Conservation (phyloP, 768 basidiomycete genomes). For the Cyclocybe aegerita region DNA sequence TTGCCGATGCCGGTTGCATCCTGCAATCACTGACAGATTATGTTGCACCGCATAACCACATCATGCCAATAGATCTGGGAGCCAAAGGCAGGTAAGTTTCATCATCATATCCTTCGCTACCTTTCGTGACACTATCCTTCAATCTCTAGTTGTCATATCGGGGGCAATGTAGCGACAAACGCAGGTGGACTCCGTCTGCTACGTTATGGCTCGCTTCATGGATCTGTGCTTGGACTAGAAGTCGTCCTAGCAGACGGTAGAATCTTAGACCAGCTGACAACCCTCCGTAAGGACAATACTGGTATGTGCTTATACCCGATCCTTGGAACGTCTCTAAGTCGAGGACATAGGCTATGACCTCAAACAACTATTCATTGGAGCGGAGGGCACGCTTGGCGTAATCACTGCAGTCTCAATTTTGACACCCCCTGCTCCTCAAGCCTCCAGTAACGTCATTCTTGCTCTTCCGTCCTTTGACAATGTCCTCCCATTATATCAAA, state of each 20-base stretch:
- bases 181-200: conserved; percentile 95
- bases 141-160: conserved; percentile 83
- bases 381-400: conserved; percentile 94
- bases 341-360: conserved; percentile 82
- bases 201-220: conserved; percentile 93
- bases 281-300: conserved; percentile 95
- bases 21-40: conserved; percentile 86
- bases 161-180: conserved; percentile 96
- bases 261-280: conserved; percentile 84
- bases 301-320: conserved; percentile 44
- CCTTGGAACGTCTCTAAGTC: conserved; percentile 1
- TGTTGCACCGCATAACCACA: conserved; percentile 84
- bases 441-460: conserved; percentile 90
- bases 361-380: conserved; percentile 97
- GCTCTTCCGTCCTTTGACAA: conserved; percentile 86
- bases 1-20: conserved; percentile 93
- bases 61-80: conserved; percentile 95
- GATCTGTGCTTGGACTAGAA: conserved; percentile 92
- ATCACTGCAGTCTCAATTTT: conserved; percentile 95
- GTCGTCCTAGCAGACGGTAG: conserved; percentile 95
- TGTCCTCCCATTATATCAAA: conserved; percentile 82
- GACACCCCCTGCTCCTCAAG: conserved; percentile 78
- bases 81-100: conserved; percentile 84
- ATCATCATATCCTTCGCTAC: neutral
- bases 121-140: conserved; percentile 4